Percentiles rank a stretch among this genome's conserved stretches.
These are phyloP conservation scores for Pyrenophora seminiperda DNA, from an alignment of 2,329 filamentous ascomycete species.

Conservation along the genomic window DNA sequence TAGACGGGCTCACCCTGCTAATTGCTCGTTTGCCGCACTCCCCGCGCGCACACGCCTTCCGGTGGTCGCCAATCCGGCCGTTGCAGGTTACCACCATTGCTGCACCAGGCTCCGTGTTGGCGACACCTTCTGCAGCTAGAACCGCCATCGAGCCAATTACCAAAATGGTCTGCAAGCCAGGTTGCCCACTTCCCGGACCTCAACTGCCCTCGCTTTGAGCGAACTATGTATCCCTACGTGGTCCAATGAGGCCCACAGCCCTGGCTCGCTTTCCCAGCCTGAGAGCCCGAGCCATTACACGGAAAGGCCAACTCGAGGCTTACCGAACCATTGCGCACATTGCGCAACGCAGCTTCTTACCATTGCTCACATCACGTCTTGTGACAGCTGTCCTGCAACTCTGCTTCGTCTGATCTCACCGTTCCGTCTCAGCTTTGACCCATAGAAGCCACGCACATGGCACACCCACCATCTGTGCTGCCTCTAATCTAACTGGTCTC, in stretches of 20 bases:
- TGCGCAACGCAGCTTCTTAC: slow-evolving; percentile 33
- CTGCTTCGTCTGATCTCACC: slow-evolving; percentile 34
- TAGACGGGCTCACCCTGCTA: slow-evolving; percentile 28
- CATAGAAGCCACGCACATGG: slow-evolving; percentile 39
- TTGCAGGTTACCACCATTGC: slow-evolving; percentile 30
- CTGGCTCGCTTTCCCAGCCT: slow-evolving; percentile 31
- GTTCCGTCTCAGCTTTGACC: slow-evolving; percentile 29
- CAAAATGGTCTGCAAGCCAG: slow-evolving; percentile 21
- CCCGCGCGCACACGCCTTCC: slow-evolving; percentile 28
- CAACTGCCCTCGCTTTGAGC: slow-evolving; percentile 35
- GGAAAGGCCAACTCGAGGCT: slow-evolving; percentile 40
- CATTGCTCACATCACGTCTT: slow-evolving; percentile 32
- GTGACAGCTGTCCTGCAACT: slow-evolving; percentile 42
- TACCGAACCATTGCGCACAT: slow-evolving; percentile 33
- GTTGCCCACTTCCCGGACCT: slow-evolving; percentile 37
- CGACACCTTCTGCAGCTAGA: slow-evolving; percentile 36
- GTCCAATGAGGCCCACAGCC: slow-evolving; percentile 42
- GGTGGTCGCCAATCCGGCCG: slow-evolving; percentile 20
- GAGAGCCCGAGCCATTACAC: slow-evolving; percentile 31
- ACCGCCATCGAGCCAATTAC: slow-evolving; percentile 33
- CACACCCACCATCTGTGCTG: slow-evolving; percentile 34
- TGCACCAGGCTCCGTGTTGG: slow-evolving; percentile 32
- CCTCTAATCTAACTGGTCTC: slow-evolving; percentile 31
- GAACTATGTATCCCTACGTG: slow-evolving; percentile 42
- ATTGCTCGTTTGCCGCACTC: slow-evolving; percentile 23